These are phyloP conservation scores for Pythium plurisporium DNA, from an alignment of 352 stramenopile species.

Conservation along the genomic window DNA sequence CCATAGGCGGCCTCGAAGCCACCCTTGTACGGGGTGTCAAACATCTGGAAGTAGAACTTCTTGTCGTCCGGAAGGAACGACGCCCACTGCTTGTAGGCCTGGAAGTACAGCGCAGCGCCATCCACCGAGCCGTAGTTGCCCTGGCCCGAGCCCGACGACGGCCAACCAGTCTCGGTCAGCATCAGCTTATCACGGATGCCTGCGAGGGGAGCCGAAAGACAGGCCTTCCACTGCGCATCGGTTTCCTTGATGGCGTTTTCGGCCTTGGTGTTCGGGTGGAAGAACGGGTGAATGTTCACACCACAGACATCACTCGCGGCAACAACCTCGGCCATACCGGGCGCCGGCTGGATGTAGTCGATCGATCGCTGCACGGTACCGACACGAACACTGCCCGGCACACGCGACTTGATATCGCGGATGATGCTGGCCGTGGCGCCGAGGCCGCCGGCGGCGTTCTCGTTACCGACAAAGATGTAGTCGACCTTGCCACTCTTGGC, in stretches of 20 bases:
- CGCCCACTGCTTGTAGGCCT: slow-evolving; percentile 58
- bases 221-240: slow-evolving; percentile 36
- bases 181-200: slow-evolving; percentile 43
- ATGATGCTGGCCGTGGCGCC: slow-evolving; percentile 48
- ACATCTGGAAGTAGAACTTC: slow-evolving; percentile 82
- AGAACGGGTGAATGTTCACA: slow-evolving; percentile 73
- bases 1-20: slow-evolving; percentile 52
- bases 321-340: slow-evolving; percentile 42
- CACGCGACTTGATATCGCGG: slow-evolving; percentile 38
- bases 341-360: slow-evolving; percentile 35
- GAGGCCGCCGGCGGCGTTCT: slow-evolving; percentile 39
- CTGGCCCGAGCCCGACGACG: slow-evolving; percentile 29
- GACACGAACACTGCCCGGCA: slow-evolving; percentile 41
- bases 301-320: slow-evolving; percentile 49
- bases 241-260: slow-evolving; percentile 40
- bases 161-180: slow-evolving; percentile 64
- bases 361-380: slow-evolving; percentile 67
- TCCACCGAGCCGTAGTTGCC: slow-evolving; percentile 41
- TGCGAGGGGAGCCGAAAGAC: slow-evolving; percentile 32
- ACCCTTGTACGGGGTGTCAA: slow-evolving; percentile 47
- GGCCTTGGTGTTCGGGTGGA: slow-evolving; percentile 31
- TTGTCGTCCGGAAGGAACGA: slow-evolving; percentile 31
- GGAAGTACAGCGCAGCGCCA: slow-evolving; percentile 43
- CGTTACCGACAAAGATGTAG: slow-evolving; percentile 66
- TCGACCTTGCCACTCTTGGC: slow-evolving; percentile 37